A percentile compares a stretch with the other conserved stretches of the same genome.
Evolutionary conservation across 345 rosid species (phyloP).

Genomic region (Clarkia xantiana): DNA sequence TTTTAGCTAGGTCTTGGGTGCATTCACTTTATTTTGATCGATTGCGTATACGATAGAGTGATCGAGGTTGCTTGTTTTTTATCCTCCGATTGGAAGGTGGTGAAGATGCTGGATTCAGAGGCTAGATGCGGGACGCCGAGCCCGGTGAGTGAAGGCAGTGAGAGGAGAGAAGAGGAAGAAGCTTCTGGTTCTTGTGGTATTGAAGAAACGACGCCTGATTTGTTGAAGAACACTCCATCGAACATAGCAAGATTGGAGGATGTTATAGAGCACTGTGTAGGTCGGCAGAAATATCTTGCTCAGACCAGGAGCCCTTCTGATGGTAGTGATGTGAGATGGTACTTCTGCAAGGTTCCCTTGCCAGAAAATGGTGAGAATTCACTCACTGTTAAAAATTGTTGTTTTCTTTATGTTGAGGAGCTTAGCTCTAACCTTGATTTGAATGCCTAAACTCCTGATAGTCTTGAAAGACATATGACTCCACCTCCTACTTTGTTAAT

Average conservation of each 20-base stretch:
- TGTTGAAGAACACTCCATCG: conserved; percentile 73
- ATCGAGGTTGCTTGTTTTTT: no score
- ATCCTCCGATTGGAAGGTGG: no score
- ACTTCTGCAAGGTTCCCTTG: conserved; percentile 67
- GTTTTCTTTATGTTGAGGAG: no score
- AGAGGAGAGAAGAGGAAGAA: not conserved
- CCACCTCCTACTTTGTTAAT: conserved; percentile 5
- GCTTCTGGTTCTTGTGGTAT: conserved; percentile 3
- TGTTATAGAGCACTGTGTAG: conserved; percentile 58
- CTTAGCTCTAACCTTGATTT: no score
- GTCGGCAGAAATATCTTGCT: conserved; percentile 73
- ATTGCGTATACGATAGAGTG: no score
- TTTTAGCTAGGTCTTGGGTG: no score
- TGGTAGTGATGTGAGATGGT: conserved; percentile 86
- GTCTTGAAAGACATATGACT: no score
- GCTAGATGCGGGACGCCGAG: no score
- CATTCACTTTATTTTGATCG: no score
- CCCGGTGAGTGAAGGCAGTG: no score
- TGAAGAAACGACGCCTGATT: conserved; percentile 49
- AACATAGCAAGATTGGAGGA: conserved; percentile 87
- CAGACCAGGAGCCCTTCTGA: conserved; percentile 75
- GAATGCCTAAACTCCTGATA: no score
- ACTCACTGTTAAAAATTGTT: not conserved
- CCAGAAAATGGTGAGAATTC: conserved; percentile 45
- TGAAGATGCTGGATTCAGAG: no score